A percentile compares a stretch with the other conserved stretches of the same genome.
phyloP scores from a whole-genome alignment of 306 rosid species.

The Begonia fuchsioides region DNA sequence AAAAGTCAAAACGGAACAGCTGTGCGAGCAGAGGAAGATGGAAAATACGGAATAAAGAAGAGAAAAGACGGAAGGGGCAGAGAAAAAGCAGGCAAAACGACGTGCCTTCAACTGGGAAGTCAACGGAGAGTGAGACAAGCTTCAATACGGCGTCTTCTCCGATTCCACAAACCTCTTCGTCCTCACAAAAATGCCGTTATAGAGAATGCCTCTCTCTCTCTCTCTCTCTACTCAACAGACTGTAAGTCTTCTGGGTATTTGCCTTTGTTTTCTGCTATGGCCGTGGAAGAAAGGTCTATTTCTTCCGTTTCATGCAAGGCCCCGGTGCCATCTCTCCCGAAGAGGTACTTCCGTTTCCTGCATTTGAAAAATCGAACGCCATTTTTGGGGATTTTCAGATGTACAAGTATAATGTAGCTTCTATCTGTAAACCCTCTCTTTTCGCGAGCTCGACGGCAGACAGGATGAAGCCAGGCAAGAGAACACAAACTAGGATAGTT shows the following conservation, averaged over 20 bases:
- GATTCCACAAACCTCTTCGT: slow-evolving; percentile 27
- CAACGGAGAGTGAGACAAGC: slow-evolving; percentile 38
- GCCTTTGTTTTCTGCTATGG: slow-evolving; percentile 22
- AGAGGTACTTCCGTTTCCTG: slow-evolving; percentile 28
- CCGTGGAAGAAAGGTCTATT: slow-evolving; percentile 14
- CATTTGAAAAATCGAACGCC: slow-evolving; percentile 42
- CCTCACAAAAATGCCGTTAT: slow-evolving; percentile 29
- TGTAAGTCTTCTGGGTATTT: slow-evolving; percentile 10
- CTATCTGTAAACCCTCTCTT: too few species aligned
- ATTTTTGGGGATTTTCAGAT: slow-evolving; percentile 40
- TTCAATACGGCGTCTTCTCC: slow-evolving; percentile 55
- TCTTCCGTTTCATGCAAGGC: slow-evolving; percentile 17
- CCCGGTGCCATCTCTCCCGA: slow-evolving; percentile 26
- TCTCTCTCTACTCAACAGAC: slow-evolving; percentile 8
- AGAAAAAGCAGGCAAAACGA: slow-evolving; percentile 20
- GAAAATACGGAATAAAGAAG: too few species aligned
- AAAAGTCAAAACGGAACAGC: not conserved
- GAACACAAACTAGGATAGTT: too few species aligned
- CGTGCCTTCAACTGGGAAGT: slow-evolving; percentile 23
- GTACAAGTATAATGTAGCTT: too few species aligned
- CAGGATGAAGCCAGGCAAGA: too few species aligned
- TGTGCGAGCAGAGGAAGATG: not conserved
- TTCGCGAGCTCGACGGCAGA: too few species aligned
- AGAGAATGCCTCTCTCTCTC: slow-evolving; percentile 6
- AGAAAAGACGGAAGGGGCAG: not conserved